Evolutionary conservation across 2,329 filamentous ascomycete species (phyloP).

Genomic region (Tetracladium maxilliforme): DNA sequence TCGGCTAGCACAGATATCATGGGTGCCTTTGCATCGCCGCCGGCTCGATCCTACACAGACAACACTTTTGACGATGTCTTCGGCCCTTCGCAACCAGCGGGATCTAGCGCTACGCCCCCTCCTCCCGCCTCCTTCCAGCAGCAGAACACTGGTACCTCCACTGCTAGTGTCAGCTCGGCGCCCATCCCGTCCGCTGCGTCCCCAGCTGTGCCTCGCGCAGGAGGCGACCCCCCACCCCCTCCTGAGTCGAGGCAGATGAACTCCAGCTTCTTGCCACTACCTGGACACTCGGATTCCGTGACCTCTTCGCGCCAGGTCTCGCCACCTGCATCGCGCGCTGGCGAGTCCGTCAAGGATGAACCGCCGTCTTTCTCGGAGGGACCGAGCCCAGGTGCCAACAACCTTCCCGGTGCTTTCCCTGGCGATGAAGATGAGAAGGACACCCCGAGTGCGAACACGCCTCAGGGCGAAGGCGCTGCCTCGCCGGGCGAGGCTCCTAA

Average conservation of each 20-base stretch:
- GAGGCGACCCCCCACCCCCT: slow-evolving; percentile 45
- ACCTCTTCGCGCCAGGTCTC: slow-evolving; percentile 69
- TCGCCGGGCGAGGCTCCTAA: slow-evolving; percentile 26
- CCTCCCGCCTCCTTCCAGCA: slow-evolving; percentile 47
- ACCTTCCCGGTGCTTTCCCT: slow-evolving; percentile 39
- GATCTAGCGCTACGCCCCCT: slow-evolving; percentile 24
- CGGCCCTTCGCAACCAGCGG: slow-evolving; percentile 46
- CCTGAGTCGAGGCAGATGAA: slow-evolving; percentile 65
- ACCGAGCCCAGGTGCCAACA: too few relatives aligned
- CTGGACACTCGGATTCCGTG: slow-evolving; percentile 49
- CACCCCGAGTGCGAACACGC: slow-evolving; percentile 22
- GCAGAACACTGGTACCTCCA: slow-evolving; percentile 7
- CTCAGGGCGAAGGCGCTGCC: slow-evolving; percentile 27
- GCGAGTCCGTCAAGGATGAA: slow-evolving; percentile 33
- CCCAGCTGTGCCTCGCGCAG: slow-evolving; percentile 37
- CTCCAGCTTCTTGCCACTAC: slow-evolving; percentile 61
- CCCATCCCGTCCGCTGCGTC: slow-evolving; percentile 20
- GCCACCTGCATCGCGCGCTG: slow-evolving; percentile 52
- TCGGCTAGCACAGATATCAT: slow-evolving; percentile 41
- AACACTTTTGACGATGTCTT: slow-evolving; percentile 79
- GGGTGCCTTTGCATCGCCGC: slow-evolving; percentile 26
- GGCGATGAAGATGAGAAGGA: slow-evolving; percentile 16
- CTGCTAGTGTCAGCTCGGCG: slow-evolving; percentile 9
- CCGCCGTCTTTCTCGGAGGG: too few relatives aligned
- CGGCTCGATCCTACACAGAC: slow-evolving; percentile 31